These are phyloP conservation scores for Hymenotorrendiella dingleyae DNA, from an alignment of 2,329 filamentous ascomycete species.

Conservation along the genomic window DNA sequence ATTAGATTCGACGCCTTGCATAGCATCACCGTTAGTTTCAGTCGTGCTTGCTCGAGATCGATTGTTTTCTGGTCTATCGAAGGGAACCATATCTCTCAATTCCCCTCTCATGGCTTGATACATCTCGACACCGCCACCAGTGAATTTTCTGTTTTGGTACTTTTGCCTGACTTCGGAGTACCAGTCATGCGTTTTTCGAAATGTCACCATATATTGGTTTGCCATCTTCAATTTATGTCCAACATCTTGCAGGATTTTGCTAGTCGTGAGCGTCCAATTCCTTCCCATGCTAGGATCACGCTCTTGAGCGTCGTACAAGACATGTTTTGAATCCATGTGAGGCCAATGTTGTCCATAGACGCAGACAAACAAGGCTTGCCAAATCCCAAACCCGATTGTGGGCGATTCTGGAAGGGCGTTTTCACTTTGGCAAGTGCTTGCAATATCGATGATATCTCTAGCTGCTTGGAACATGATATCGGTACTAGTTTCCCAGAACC, in stretches of 20 bases:
- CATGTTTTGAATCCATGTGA: conserved; percentile 58
- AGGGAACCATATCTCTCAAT: conserved; percentile 43
- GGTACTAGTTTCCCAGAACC: conserved; percentile 60
- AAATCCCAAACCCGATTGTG: conserved; percentile 60
- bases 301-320: conserved; percentile 39
- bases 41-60: conserved; percentile 26
- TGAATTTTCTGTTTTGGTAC: conserved; percentile 30
- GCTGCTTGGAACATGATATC: conserved; percentile 57
- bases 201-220: conserved; percentile 47
- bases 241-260: conserved; percentile 48
- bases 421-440: conserved; percentile 54
- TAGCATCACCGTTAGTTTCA: conserved; percentile 26
- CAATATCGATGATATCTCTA: conserved; percentile 57
- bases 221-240: conserved; percentile 49
- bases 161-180: conserved; percentile 47
- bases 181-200: conserved; percentile 47
- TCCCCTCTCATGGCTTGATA: conserved; percentile 49
- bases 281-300: background rate
- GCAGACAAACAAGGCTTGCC: conserved; percentile 59
- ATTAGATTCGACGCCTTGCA: conserved; percentile 26
- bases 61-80: conserved; percentile 30
- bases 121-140: conserved; percentile 48
- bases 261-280: no score
- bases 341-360: conserved; percentile 64
- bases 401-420: conserved; percentile 60